Base-by-base conservation (phyloP, 805 yeast species). In the Ogataea trehaloabstinens region DNA sequence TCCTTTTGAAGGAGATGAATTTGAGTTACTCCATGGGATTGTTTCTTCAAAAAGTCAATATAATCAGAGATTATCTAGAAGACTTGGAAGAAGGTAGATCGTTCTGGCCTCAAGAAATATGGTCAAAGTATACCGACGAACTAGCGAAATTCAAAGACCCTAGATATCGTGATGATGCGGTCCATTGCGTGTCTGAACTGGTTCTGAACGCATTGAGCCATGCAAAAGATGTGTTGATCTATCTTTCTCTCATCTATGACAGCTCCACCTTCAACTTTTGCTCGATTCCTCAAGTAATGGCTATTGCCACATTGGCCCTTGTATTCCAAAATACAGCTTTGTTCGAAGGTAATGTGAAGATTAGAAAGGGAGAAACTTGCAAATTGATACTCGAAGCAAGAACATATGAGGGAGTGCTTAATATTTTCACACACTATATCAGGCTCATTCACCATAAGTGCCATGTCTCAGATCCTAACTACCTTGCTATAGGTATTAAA, bases 251-350 rank as follows among this genome's bases (percentile, higher is more conserved):
- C 45, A 76, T 93, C 35, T 74, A 75, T 42, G 99, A 93, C 58
- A 85, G 83, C 44, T 78, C 95, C 1, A 67, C 82, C 35, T 93
- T 88, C 70, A 84, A 81, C 52, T 93, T 93, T 70, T 90, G 97
- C 68, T 87, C 97, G 8, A 93, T 93, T 58, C 99, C 99, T 15
- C 99, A 93, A 67, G 97, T 91, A 15, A 93, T 93, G 99, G 96
- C 98, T 25, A 85, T 93, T 61, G 97, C 99, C 12, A 88, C 98
- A 1, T 73, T 93, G 52, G 88, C 91, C 17, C 70, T 82, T 37
- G 84, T 93, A 24, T 90, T 84, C 73, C 80, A 84, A 58, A 93
- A 93, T 66, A 82, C 83, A 3, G 56, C 67, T 3, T 84, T 91
- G 3, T 76, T 91, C 56, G 73, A 80, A 31, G 60, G 64, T 27